Percentiles rank a stretch among this genome's conserved stretches.
These are phyloP conservation scores for Coniella vitis DNA, from an alignment of 2,329 filamentous ascomycete species.

Conservation along the genomic window DNA sequence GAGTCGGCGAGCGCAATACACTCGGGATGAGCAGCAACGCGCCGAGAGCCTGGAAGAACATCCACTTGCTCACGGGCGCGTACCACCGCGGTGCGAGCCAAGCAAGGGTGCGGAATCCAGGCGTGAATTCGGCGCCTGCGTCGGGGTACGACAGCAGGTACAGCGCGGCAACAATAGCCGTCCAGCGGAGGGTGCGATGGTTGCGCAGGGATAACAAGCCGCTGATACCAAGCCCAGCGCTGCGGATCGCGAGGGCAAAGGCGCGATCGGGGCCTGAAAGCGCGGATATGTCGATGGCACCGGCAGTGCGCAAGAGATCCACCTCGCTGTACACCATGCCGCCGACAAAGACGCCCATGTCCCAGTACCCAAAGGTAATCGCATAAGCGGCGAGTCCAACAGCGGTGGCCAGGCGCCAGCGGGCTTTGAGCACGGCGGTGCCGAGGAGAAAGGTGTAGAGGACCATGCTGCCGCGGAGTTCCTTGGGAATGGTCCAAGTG, in stretches of 20 bases:
- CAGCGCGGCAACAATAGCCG: slow-evolving; percentile 25
- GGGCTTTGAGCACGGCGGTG: slow-evolving; percentile 29
- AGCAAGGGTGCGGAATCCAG: slow-evolving; percentile 29
- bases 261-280: slow-evolving; percentile 10
- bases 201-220: slow-evolving; percentile 9
- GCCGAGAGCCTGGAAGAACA: slow-evolving; percentile 33
- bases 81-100: slow-evolving; percentile 31
- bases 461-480: slow-evolving; percentile 34
- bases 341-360: slow-evolving; percentile 33
- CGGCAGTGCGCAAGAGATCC: slow-evolving; percentile 24
- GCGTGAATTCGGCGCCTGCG: slow-evolving; percentile 31
- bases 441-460: slow-evolving; percentile 34
- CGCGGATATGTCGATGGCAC: slow-evolving; percentile 2
- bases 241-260: slow-evolving; percentile 4
- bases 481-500: slow-evolving; percentile 36
- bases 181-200: slow-evolving; percentile 22
- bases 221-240: neutral
- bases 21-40: slow-evolving; percentile 30
- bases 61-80: slow-evolving; percentile 29
- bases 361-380: slow-evolving; percentile 30
- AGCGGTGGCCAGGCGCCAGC: slow-evolving; percentile 27
- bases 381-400: slow-evolving; percentile 28
- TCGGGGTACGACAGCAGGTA: slow-evolving; percentile 35
- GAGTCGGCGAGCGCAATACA: slow-evolving; percentile 26
- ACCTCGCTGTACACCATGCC: slow-evolving; percentile 31